Evolutionary conservation across 805 yeast genomes (phyloP).

Genomic region (Saccharomycopsis microspora): DNA sequence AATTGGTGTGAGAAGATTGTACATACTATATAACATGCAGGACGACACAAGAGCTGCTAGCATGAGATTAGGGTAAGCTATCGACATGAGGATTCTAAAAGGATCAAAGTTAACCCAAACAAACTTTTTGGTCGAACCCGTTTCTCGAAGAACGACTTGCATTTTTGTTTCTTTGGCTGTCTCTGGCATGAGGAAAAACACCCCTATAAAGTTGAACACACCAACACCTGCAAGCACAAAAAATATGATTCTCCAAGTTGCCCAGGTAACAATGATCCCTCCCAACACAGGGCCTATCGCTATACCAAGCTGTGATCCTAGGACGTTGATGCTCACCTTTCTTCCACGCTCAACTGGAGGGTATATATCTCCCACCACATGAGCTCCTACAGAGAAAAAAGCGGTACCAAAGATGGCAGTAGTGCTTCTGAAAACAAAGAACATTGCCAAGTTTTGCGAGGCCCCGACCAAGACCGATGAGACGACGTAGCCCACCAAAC

Average conservation of each 20-base stretch:
- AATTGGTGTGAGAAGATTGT: constrained; percentile 41
- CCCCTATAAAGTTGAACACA: constrained; percentile 23
- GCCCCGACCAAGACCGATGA: constrained; percentile 30
- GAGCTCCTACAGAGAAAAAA: constrained; percentile 42
- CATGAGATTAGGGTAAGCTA: constrained; percentile 31
- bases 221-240: constrained; percentile 38
- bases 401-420: constrained; percentile 46
- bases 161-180: constrained; percentile 27
- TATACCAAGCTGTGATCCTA: constrained; percentile 44
- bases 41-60: constrained; percentile 33
- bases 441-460: constrained; percentile 42
- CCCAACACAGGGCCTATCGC: constrained; percentile 43
- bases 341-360: constrained; percentile 39
- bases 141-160: constrained; percentile 20
- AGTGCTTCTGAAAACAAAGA: constrained; percentile 36
- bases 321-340: constrained; percentile 36
- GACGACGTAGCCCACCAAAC: constrained; percentile 24
- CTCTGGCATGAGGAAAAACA: constrained; percentile 34
- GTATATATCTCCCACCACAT: constrained; percentile 38
- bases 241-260: constrained; percentile 43
- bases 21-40: constrained; percentile 38
- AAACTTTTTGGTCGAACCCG: constrained; percentile 25
- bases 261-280: constrained; percentile 38
- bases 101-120: constrained; percentile 37
- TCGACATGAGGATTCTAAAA: constrained; percentile 29